Evolutionary conservation across 768 basidiomycete species (phyloP), one percentile per base, ranked within the genome.

Genomic region (Boletus pseudo-olivaceus): DNA sequence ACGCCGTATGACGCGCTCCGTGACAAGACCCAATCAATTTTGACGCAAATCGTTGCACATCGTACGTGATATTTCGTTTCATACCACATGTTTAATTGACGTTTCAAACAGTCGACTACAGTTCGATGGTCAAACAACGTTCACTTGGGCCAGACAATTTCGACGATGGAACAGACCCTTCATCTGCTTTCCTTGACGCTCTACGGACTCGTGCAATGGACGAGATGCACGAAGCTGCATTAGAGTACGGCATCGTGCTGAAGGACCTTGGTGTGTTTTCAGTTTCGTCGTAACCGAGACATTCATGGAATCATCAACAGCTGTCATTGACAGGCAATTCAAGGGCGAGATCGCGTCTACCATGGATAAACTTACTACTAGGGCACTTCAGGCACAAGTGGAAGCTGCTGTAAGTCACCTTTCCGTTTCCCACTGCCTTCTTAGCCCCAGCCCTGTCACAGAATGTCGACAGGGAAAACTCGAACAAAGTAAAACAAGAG

Each of bases 391-490:
- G 66, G 88, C 90, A 10, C 90, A 93, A 68, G 90, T 93, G 29
- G 90, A 93, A 68, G 89, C 90, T 42, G 89, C 89, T 27, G 85
- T 87, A 67, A 64, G 82, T 52, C 40, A 0, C 72, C 30, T 29
- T 29, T 34, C 38, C 5, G 5, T 17, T 37, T 52, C 7, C 41
- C n/a, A 8, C 8, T 23, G 7, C n/a, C 6, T 44, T 3, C 3
- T 47, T n/a, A 23, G 27, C 12, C 41, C 47, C 29, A 54, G 23
- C 26, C 20, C 29, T 49, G 27, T 37, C 43, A 27, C 59, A 88
- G 86, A 91, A 92, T 56, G 89, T 91, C 48, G 88, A 91, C 69
- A 75, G 90, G 51, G 90, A 92, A 71, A 93, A 93, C 65, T 87
- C 85, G 72, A 93, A 92, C 72, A 86, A 87, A 67, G 85, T 91